Base-by-base conservation (phyloP, 768 basidiomycete genomes). In the Termitomyces heimii region DNA sequence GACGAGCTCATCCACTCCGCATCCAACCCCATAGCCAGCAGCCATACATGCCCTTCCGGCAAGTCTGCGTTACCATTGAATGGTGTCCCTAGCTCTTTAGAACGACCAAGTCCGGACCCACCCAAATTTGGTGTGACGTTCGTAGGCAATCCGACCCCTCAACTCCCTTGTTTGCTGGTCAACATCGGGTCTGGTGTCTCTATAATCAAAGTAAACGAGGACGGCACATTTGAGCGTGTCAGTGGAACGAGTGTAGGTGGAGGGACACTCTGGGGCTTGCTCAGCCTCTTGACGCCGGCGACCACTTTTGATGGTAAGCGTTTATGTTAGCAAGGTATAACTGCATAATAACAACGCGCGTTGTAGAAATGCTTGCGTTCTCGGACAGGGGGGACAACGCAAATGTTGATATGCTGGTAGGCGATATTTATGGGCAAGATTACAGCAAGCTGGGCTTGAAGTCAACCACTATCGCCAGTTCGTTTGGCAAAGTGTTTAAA, bases 341-440 rank as follows among this genome's bases (percentile, higher is more conserved):
- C 40, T 35, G 50, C 12, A 10, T 52, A 45, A 42, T 53, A 29
- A 45, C 29, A 51, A 58, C 39, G 42, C 24, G 14, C 1, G 31
- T 54, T 56, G 58, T 74, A 99, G 97, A 98, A 71, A 99, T 99
- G 96, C 77, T 99, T 62, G 83, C 85, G 8, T 79, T 99, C 22
- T 97, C 97, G 0, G 97, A 99, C 72, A 70, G 82, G 67, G 97
- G 97, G 39, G 92, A 97, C 73, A 98, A 99, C 68, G 83, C 90
- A 43, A 80, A 81, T 5, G 95, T 98, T 14, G 97, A 99, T 71
- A 98, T 98, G 96, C 86, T 98, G 48, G 95, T 99, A 45, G 96
- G 97, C 35, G 97, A 99, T 74, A 99, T 99, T 64, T 99, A 97
- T 70, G 93, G 97, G n/a, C 89, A 92, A 63, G 97, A 98, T 74